These are phyloP conservation scores for Aspergillus nomiae DNA, from an alignment of 2,329 filamentous ascomycete species.

Conservation along the genomic window DNA sequence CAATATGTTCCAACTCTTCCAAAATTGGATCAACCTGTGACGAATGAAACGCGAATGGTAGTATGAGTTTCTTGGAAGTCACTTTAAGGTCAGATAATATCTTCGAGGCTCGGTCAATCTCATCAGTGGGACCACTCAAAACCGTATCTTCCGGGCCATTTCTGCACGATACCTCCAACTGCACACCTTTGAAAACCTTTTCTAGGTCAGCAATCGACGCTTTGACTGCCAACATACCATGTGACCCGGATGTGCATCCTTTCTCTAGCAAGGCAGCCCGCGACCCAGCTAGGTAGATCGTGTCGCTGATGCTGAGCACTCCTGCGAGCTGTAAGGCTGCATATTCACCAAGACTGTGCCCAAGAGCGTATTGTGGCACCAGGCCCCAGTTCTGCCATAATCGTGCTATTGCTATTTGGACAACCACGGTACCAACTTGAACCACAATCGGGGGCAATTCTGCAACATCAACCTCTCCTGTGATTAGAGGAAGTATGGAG, in stretches of 20 bases:
- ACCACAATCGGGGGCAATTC: conserved; percentile 31
- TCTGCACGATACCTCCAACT: background rate
- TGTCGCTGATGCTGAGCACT: conserved; percentile 39
- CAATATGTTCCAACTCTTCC: conserved; percentile 17
- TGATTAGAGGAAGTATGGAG: conserved; percentile 37
- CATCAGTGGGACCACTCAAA: conserved; percentile 11
- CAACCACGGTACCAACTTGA: conserved; percentile 38
- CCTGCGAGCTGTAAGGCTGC: conserved; percentile 44
- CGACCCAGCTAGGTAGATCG: conserved; percentile 42
- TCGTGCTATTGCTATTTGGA: conserved; percentile 40
- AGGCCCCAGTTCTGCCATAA: conserved; percentile 35
- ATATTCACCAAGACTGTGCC: conserved; percentile 47
- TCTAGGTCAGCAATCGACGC: conserved; percentile 21
- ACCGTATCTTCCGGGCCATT: background rate
- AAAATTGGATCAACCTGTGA: background rate
- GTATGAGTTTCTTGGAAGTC: background rate
- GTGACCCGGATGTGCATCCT: conserved; percentile 41
- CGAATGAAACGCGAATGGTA: conserved; percentile 33
- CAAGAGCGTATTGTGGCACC: conserved; percentile 38
- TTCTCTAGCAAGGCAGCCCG: conserved; percentile 42
- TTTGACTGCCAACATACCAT: conserved; percentile 47
- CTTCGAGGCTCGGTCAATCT: background rate
- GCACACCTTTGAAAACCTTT: background rate
- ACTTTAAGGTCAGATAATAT: background rate
- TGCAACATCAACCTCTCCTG: conserved; percentile 27